A percentile compares a stretch with the other conserved stretches of the same genome.
Evolutionary conservation across 305 asterid species (phyloP).

Genomic region (Fraxinus greggii): DNA sequence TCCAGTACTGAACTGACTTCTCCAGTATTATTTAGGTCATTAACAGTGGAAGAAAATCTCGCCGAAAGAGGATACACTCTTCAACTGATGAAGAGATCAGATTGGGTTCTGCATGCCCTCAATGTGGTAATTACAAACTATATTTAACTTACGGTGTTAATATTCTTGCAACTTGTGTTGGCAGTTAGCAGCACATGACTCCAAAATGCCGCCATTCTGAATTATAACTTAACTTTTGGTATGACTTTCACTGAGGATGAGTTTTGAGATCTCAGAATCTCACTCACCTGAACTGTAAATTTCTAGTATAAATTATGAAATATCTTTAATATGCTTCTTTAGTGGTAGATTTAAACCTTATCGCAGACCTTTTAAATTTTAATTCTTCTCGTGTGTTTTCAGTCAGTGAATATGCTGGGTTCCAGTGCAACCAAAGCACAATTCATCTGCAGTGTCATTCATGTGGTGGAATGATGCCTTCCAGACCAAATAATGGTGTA

Average conservation of each 20-base stretch:
- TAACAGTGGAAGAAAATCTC: slow-evolving; percentile 43
- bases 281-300: slow-evolving; percentile 5
- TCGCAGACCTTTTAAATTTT: slow-evolving; percentile 19
- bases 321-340: slow-evolving; percentile 1
- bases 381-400: slow-evolving; percentile 26
- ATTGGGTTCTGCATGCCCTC: slow-evolving; percentile 65
- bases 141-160: slow-evolving; percentile 25
- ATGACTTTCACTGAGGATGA: slow-evolving; percentile 12
- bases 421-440: slow-evolving; percentile 66
- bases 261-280: slow-evolving; percentile 16
- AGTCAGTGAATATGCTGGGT: slow-evolving; percentile 69
- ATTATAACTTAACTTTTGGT: background rate
- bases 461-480: slow-evolving; percentile 96
- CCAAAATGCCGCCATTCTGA: background rate
- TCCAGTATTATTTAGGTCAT: slow-evolving; percentile 44
- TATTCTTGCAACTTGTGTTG: background rate
- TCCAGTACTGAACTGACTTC: background rate
- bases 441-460: slow-evolving; percentile 86
- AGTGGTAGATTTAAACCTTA: background rate
- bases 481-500: slow-evolving; percentile 51
- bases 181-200: background rate
- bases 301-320: background rate
- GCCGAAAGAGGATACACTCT: slow-evolving; percentile 61
- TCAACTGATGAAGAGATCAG: slow-evolving; percentile 44
- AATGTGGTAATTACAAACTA: slow-evolving; percentile 61